A percentile compares a stretch with the other conserved stretches of the same genome.
Conservation (phyloP, 805 yeast species). For the Tetrapisispora nanseiensis region DNA sequence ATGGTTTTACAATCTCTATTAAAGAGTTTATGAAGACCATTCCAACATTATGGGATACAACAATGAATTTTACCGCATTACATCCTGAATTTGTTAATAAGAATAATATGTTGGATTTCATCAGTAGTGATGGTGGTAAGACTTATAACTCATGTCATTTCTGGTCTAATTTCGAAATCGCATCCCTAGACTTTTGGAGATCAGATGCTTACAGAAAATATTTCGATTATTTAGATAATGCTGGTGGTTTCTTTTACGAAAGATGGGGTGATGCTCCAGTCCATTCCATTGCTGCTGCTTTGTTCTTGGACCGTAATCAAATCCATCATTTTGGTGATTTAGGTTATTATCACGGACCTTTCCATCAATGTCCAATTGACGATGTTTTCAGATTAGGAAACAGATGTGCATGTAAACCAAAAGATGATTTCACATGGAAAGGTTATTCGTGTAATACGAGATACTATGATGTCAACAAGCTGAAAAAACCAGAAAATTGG, state of each 20-base stretch:
- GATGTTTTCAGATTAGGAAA: conserved; percentile 42
- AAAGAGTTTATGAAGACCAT: conserved; percentile 65
- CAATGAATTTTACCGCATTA: conserved; percentile 50
- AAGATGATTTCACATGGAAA: conserved; percentile 62
- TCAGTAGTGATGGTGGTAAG: conserved; percentile 60
- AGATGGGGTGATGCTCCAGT: conserved; percentile 93
- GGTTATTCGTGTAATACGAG: conserved; percentile 59
- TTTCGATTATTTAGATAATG: conserved; percentile 55
- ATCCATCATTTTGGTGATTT: conserved; percentile 71
- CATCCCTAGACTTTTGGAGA: conserved; percentile 62
- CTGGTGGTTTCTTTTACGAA: conserved; percentile 81
- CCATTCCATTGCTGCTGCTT: conserved; percentile 69
- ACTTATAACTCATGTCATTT: conserved; percentile 82
- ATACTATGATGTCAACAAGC: conserved; percentile 42
- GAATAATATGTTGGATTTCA: conserved; percentile 58
- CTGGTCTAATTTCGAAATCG: conserved; percentile 84
- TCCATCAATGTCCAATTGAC: conserved; percentile 68
- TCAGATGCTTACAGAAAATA: conserved; percentile 56
- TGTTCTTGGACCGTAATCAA: conserved; percentile 54
- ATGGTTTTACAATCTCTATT: conserved; percentile 69
- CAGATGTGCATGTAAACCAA: conserved; percentile 66
- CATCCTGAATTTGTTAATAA: conserved; percentile 51
- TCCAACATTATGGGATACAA: conserved; percentile 66
- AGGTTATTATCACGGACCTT: conserved; percentile 72
- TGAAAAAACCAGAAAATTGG: conserved; percentile 57